Base-by-base conservation (phyloP, 306 rosid species). In the Quillaja saponaria region DNA sequence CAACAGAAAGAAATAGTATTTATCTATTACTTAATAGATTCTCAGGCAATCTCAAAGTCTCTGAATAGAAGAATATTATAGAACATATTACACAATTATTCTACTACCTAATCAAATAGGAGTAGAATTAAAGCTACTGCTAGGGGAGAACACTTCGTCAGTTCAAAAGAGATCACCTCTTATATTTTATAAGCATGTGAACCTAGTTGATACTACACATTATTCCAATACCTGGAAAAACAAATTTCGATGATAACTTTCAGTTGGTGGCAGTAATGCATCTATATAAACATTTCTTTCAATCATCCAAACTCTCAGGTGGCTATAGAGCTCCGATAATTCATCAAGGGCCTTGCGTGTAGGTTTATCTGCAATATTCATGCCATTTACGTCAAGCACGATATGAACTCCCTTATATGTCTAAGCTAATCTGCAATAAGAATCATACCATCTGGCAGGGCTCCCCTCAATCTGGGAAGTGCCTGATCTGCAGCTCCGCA, bases 391-490 rank as follows among this genome's bases (percentile, higher is more conserved):
- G 49, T 44, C 73, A 55, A 71, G 78, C 47, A n/a, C n/a, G n/a
- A n/a, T n/a, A 57, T 13, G 66, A 45, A 51, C 38, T 71, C 44
- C 40, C 49, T 72, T 42, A 47, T 13, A 45, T 17, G 45, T 49
- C 50, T 12, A 69, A 18, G 34, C 40, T 16, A 59, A 73, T 57
- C 66, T 25, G 55, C 53, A 38, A 55, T 49, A 57, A 42, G 18
- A 66, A 55, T 10, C 20, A 37, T 86, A 91, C 97, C 97, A 19
- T 85, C 62, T 55, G 90, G 87, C 44, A 91, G 75, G 20, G 95
- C 98, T 75, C 98, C 98, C 77, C 98, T 80, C 74, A 88, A 74
- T 75, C 96, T 89, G 40, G 96, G 92, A 80, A 91, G 84, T 73
- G 96, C 92, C 72, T 77, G 88, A 77, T 88, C 92, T 41, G 83